These are phyloP conservation scores for Suillus subluteus DNA, from an alignment of 768 basidiomycete genomes.

Conservation along the genomic window DNA sequence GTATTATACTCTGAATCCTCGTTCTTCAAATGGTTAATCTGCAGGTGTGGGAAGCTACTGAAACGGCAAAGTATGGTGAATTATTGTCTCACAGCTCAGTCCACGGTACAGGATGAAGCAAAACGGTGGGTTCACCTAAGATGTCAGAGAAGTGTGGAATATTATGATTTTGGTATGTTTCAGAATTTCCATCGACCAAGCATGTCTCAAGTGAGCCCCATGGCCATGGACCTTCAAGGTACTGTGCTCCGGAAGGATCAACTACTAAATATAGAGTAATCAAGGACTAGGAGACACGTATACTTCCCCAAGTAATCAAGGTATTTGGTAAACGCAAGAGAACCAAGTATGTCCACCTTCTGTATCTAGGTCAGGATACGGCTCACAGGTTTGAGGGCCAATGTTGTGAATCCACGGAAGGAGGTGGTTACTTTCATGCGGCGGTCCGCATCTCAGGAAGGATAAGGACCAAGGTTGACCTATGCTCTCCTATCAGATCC, in stretches of 20 bases:
- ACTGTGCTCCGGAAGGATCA: not conserved
- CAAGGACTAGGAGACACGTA: not conserved
- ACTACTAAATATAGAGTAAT: not conserved
- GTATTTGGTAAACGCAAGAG: constrained; percentile 88
- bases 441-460: constrained; percentile 91
- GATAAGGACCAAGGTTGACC: constrained; percentile 44
- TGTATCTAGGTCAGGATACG: constrained; percentile 82
- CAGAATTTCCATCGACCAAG: not conserved
- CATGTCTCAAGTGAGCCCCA: not conserved
- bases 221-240: not conserved
- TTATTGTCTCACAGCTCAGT: not conserved
- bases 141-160: not conserved
- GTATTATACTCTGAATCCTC: not conserved
- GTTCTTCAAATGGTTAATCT: not conserved
- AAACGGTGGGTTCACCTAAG: not conserved
- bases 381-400: constrained; percentile 46
- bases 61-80: not conserved
- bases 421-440: constrained; percentile 89
- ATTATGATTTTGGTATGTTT: not conserved
- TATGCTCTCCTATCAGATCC: constrained; percentile 12
- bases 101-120: not conserved
- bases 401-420: constrained; percentile 28
- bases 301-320: constrained; percentile 89
- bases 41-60: not conserved
- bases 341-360: constrained; percentile 94